phyloP scores from a whole-genome alignment of 75 land plant species.

The Cupressus sempervirens region DNA sequence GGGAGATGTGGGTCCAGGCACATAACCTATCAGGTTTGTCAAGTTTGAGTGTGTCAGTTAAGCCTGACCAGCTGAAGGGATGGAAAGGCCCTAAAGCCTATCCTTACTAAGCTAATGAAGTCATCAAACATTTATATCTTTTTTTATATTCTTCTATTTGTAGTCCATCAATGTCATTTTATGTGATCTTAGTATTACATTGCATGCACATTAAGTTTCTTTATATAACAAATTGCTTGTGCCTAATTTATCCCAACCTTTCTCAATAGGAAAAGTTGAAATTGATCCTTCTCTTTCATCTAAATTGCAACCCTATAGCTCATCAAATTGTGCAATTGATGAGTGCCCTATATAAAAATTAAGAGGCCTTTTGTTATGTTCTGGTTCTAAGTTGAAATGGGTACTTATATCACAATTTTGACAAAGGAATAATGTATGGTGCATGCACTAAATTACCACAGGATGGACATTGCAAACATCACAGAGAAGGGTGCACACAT shows the following conservation, averaged over 20 bases:
- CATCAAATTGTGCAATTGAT: slow-evolving; percentile 68
- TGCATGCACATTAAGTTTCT: too few relatives aligned
- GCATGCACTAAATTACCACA: slow-evolving; percentile 34
- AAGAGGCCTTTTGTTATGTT: slow-evolving; percentile 55
- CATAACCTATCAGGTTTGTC: too few relatives aligned
- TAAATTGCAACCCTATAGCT: slow-evolving; percentile 62
- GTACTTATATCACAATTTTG: slow-evolving; percentile 51
- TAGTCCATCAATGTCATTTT: too few relatives aligned
- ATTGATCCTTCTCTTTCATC: slow-evolving; percentile 10
- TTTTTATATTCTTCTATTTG: too few relatives aligned
- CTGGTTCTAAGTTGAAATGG: slow-evolving; percentile 26
- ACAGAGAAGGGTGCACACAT: slow-evolving; percentile 59
- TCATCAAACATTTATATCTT: too few relatives aligned
- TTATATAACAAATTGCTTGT: not conserved
- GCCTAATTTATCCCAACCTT: not conserved
- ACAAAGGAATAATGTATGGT: slow-evolving; percentile 41
- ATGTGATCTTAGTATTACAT: too few relatives aligned
- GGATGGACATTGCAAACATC: slow-evolving; percentile 46
- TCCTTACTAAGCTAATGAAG: too few relatives aligned
- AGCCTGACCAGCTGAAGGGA: too few relatives aligned
- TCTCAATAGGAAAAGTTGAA: not conserved
- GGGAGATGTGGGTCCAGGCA: too few relatives aligned
- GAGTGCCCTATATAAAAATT: slow-evolving; percentile 75
- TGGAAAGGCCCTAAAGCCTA: too few relatives aligned
- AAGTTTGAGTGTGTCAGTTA: too few relatives aligned